These are phyloP conservation scores for Furculomyces boomerangus DNA, from an alignment of 371 early-diverging fungal species.

Conservation along the genomic window DNA sequence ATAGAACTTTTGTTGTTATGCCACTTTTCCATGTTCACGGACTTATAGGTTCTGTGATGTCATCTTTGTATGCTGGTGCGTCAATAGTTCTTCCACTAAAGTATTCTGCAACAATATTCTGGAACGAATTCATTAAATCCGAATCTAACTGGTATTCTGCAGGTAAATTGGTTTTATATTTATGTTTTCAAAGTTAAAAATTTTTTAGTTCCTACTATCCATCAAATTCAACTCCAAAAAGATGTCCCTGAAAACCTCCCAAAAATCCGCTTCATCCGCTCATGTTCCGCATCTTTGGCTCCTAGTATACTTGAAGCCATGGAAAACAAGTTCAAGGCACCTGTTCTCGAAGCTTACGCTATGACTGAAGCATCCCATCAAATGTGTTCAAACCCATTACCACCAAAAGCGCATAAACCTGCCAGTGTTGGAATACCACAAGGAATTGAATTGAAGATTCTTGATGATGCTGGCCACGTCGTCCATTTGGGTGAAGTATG, in stretches of 20 bases:
- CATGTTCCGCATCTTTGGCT: conserved; percentile 64
- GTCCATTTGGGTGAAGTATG: conserved; percentile 59
- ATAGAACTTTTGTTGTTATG: conserved; percentile 64
- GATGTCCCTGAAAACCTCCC: conserved; percentile 28
- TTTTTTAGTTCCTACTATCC: conserved; percentile 59
- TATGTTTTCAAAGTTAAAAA: background rate
- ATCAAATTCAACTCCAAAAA: conserved; percentile 53
- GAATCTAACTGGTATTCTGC: conserved; percentile 61
- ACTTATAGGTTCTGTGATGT: conserved; percentile 53
- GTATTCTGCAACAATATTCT: conserved; percentile 64
- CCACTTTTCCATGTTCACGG: conserved; percentile 90
- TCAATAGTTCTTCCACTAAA: conserved; percentile 56
- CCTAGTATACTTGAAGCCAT: conserved; percentile 51
- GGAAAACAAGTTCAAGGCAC: conserved; percentile 48
- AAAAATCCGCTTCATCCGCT: conserved; percentile 60
- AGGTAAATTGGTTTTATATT: background rate
- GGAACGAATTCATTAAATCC: conserved; percentile 43
- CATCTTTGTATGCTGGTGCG: conserved; percentile 59
- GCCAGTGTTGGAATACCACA: conserved; percentile 68
- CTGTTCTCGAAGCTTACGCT: conserved; percentile 76
- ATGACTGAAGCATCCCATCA: conserved; percentile 88
- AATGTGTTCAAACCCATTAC: conserved; percentile 72
- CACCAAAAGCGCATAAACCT: conserved; percentile 50
- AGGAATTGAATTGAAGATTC: conserved; percentile 57
- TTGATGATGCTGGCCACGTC: conserved; percentile 25